Percentiles rank a stretch among this genome's conserved stretches.
phyloP scores from a whole-genome alignment of 2,329 filamentous ascomycete genomes.

The Trichoderma hamatum region DNA sequence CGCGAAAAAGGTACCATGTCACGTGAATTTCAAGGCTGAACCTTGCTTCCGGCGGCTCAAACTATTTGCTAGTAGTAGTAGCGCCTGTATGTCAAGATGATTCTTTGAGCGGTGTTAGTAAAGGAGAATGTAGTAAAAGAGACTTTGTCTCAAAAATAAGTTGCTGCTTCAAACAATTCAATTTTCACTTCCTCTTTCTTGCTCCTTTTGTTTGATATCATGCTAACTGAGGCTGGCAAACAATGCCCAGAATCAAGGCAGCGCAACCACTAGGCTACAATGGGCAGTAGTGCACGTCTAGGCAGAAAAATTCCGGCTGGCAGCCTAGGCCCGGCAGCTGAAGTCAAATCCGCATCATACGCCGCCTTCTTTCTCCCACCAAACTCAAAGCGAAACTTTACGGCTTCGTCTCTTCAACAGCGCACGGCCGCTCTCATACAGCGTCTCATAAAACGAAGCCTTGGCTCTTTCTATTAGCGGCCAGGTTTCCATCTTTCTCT shows the following conservation, averaged over 20 bases:
- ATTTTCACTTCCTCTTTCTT: neutral
- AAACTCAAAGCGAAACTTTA: constrained; percentile 4
- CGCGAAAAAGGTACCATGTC: constrained; percentile 40
- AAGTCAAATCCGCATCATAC: constrained; percentile 23
- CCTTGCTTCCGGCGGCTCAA: neutral
- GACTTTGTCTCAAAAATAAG: neutral
- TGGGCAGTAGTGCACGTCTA: constrained; percentile 20
- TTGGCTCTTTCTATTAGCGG: neutral
- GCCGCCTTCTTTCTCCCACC: constrained; percentile 5
- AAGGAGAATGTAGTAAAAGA: neutral
- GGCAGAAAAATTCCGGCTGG: constrained; percentile 13
- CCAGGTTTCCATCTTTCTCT: neutral
- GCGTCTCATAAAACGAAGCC: neutral
- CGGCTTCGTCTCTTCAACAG: constrained; percentile 1
- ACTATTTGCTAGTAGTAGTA: neutral
- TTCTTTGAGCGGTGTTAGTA: neutral
- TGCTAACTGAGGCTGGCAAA: neutral
- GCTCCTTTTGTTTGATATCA: neutral
- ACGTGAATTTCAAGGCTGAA: constrained; percentile 31
- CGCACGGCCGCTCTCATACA: neutral
- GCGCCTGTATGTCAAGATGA: neutral
- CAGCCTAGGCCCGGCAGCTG: constrained; percentile 18
- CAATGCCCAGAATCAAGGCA: neutral
- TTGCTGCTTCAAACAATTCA: neutral
- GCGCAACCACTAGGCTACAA: constrained; percentile 11